Evolutionary conservation across 257 asterid species (phyloP).

Genomic region (Solanum pimpinellifolium): DNA sequence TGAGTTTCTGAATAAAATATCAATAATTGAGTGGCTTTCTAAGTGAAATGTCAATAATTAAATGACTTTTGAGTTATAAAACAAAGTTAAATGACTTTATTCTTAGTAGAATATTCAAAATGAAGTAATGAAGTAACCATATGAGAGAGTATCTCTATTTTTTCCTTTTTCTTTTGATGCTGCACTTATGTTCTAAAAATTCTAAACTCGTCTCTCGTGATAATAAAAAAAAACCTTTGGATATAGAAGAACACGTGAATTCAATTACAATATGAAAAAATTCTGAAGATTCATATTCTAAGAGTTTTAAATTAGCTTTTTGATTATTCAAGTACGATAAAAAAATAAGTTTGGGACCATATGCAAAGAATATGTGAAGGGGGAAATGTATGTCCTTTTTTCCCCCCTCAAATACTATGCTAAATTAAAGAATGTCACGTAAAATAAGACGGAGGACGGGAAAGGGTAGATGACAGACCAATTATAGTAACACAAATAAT

Average conservation of each 20-base stretch:
- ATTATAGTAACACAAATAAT: neutral
- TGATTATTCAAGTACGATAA: neutral
- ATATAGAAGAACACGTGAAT: neutral
- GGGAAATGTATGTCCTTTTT: neutral
- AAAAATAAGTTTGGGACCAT: neutral
- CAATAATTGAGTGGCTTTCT: too few species aligned
- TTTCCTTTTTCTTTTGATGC: neutral
- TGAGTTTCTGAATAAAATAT: too few species aligned
- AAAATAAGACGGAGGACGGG: too few species aligned
- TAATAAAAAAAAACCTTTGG: neutral
- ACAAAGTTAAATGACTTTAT: too few species aligned
- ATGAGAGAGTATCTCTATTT: too few species aligned
- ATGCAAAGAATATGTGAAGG: neutral
- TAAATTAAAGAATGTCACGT: neutral
- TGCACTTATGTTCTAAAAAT: neutral
- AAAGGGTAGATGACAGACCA: neutral
- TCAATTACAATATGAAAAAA: neutral
- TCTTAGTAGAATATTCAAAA: too few species aligned
- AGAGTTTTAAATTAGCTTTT: too few species aligned
- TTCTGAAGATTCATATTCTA: neutral
- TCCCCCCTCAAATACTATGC: rapidly evolving
- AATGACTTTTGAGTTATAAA: neutral
- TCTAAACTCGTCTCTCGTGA: too few species aligned
- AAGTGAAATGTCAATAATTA: too few species aligned
- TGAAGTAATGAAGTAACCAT: neutral